Percentiles rank a stretch among this genome's conserved stretches.
Evolutionary conservation across 2,329 filamentous ascomycete genomes (phyloP).

Genomic region (Helotiales sp.): DNA sequence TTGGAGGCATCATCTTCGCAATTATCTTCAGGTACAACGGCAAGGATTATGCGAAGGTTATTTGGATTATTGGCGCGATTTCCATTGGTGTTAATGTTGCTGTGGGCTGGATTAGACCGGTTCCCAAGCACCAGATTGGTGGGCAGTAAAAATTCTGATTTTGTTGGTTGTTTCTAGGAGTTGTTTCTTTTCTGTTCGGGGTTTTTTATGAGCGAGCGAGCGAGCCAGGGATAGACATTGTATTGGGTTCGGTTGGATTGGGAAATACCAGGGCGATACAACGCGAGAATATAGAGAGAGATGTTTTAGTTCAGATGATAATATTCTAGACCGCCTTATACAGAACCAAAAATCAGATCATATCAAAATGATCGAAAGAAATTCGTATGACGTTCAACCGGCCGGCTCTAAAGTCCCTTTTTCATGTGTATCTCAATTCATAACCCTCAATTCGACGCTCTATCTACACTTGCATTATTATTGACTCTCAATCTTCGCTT

Average conservation of each 20-base stretch:
- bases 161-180: background rate
- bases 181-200: background rate
- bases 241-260: background rate
- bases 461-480: no score
- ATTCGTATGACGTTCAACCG: no score
- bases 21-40: slow-evolving; percentile 80
- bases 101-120: slow-evolving; percentile 65
- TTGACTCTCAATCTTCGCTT: no score
- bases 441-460: no score
- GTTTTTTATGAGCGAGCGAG: background rate
- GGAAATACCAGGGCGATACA: background rate
- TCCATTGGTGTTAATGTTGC: slow-evolving; percentile 71
- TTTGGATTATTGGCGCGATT: slow-evolving; percentile 84
- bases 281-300: background rate
- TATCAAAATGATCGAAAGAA: no score
- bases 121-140: slow-evolving; percentile 59
- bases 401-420: no score
- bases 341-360: no score
- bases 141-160: slow-evolving; percentile 45
- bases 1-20: slow-evolving; percentile 85
- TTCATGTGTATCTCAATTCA: no score
- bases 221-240: background rate
- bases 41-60: slow-evolving; percentile 67
- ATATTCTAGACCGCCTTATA: background rate
- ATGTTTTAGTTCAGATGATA: background rate